Conservation (phyloP, 2,329 filamentous ascomycete species). For the Blastomyces percursus region DNA sequence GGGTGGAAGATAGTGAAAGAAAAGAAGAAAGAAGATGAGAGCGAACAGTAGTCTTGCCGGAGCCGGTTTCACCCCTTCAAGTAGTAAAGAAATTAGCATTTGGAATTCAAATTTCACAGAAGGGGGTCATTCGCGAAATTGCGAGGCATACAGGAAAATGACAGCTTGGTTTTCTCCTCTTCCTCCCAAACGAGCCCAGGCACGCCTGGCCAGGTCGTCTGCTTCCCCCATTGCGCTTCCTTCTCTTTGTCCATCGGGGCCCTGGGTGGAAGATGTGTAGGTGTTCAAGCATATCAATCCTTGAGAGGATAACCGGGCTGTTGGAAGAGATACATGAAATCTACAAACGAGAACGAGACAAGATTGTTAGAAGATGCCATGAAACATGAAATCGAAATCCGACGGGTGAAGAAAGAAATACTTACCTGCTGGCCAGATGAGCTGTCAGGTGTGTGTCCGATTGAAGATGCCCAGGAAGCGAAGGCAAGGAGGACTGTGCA, state of each 20-base stretch:
- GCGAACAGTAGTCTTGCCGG: slow-evolving; percentile 90
- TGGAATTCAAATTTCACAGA: not conserved
- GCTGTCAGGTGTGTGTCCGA: slow-evolving; percentile 43
- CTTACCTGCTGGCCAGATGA: slow-evolving; percentile 41
- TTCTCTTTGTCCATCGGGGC: slow-evolving; percentile 79
- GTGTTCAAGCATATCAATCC: slow-evolving; percentile 89
- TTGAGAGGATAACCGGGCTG: slow-evolving; percentile 80
- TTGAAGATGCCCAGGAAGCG: slow-evolving; percentile 61
- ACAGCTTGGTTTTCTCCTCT: slow-evolving; percentile 89
- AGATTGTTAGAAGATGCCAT: not conserved
- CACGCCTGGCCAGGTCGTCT: slow-evolving; percentile 79
- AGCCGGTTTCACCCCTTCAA: slow-evolving; percentile 78
- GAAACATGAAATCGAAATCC: too few species aligned
- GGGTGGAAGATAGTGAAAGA: slow-evolving; percentile 81
- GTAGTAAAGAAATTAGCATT: slow-evolving; percentile 21
- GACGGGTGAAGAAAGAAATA: not conserved
- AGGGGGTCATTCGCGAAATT: not conserved
- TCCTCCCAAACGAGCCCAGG: slow-evolving; percentile 73
- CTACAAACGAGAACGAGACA: slow-evolving; percentile 50
- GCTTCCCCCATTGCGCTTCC: slow-evolving; percentile 87
- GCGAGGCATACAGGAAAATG: slow-evolving; percentile 66
- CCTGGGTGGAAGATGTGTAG: slow-evolving; percentile 78
- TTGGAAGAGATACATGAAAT: slow-evolving; percentile 84
- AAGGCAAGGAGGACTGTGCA: slow-evolving; percentile 71
- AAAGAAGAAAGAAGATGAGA: slow-evolving; percentile 79